phyloP scores from a whole-genome alignment of 2,329 filamentous ascomycete genomes.

The Endocalyx cinctus region DNA sequence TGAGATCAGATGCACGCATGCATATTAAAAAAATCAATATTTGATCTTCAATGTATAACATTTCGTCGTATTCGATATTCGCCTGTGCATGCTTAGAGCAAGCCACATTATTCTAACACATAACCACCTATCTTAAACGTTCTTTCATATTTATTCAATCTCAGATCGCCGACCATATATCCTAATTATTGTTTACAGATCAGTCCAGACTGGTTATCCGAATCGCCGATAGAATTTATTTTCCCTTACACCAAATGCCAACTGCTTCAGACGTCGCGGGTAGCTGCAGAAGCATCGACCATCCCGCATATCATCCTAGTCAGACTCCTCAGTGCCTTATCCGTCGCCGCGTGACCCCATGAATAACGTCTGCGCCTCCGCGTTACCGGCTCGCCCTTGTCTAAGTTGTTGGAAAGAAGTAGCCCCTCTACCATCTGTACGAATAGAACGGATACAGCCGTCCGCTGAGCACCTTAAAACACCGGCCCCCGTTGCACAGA shows the following conservation, averaged over 20 bases:
- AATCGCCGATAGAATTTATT: constrained; percentile 19
- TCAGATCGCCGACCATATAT: constrained; percentile 19
- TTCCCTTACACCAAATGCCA: constrained; percentile 27
- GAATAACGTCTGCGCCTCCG: constrained; percentile 23
- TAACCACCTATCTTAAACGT: neutral
- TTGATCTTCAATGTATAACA: constrained; percentile 13
- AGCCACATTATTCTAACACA: constrained; percentile 7
- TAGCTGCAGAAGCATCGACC: constrained; percentile 32
- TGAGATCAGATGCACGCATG: constrained; percentile 14
- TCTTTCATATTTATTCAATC: constrained; percentile 11
- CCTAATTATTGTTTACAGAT: too few species aligned
- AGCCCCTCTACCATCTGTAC: constrained; percentile 25
- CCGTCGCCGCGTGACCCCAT: constrained; percentile 32
- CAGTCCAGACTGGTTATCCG: constrained; percentile 20
- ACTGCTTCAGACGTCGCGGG: constrained; percentile 30
- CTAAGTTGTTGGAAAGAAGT: constrained; percentile 20
- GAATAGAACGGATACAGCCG: constrained; percentile 24
- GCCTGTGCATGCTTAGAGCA: too few species aligned
- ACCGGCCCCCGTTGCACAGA: constrained; percentile 26
- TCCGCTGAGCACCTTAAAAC: constrained; percentile 19
- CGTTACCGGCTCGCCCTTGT: constrained; percentile 22
- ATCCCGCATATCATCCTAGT: constrained; percentile 31
- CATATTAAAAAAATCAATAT: too few species aligned
- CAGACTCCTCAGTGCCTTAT: constrained; percentile 32
- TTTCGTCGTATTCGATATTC: constrained; percentile 13